These are phyloP conservation scores for Aaosphaeria pasadenensis DNA, from an alignment of 2,329 filamentous ascomycete species.

Conservation along the genomic window DNA sequence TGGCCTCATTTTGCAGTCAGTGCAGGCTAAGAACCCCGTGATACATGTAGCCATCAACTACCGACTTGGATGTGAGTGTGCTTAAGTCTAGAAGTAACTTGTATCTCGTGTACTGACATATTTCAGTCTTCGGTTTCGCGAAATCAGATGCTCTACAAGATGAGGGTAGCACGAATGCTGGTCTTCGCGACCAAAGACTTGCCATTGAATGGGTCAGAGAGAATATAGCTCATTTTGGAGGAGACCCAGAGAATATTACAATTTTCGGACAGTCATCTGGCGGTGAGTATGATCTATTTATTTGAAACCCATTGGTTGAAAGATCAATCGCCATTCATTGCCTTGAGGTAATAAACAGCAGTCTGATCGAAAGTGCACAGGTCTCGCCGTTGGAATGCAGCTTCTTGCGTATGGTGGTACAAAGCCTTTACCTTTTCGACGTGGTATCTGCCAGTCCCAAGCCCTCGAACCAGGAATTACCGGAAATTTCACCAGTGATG, in stretches of 20 bases:
- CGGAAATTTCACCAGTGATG: slow-evolving; percentile 47
- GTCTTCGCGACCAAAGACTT: slow-evolving; percentile 37
- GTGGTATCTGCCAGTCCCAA: slow-evolving; percentile 43
- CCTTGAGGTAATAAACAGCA: not conserved
- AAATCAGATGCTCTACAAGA: slow-evolving; percentile 28
- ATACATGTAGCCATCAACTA: slow-evolving; percentile 38
- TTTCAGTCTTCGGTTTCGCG: slow-evolving; percentile 37
- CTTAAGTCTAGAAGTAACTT: not conserved
- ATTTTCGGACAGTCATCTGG: slow-evolving; percentile 41
- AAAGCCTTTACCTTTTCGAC: slow-evolving; percentile 25
- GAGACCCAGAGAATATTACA: slow-evolving; percentile 34
- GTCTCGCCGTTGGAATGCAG: slow-evolving; percentile 30
- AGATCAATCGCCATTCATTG: not conserved
- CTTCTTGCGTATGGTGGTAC: slow-evolving; percentile 31
- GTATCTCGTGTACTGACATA: not conserved
- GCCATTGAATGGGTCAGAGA: slow-evolving; percentile 40
- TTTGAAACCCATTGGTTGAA: not conserved
- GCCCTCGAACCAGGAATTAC: slow-evolving; percentile 51
- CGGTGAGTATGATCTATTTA: slow-evolving; percentile 6
- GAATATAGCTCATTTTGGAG: slow-evolving; percentile 34
- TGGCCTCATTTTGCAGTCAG: slow-evolving; percentile 46
- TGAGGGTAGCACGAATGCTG: slow-evolving; percentile 36
- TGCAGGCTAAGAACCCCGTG: slow-evolving; percentile 41
- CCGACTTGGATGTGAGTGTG: slow-evolving; percentile 28
- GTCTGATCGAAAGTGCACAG: slow-evolving; percentile 3